A percentile compares a stretch with the other conserved stretches of the same genome.
These are phyloP conservation scores for Penicillium sclerotigenum DNA, from an alignment of 2,329 filamentous ascomycete genomes.

Conservation along the genomic window DNA sequence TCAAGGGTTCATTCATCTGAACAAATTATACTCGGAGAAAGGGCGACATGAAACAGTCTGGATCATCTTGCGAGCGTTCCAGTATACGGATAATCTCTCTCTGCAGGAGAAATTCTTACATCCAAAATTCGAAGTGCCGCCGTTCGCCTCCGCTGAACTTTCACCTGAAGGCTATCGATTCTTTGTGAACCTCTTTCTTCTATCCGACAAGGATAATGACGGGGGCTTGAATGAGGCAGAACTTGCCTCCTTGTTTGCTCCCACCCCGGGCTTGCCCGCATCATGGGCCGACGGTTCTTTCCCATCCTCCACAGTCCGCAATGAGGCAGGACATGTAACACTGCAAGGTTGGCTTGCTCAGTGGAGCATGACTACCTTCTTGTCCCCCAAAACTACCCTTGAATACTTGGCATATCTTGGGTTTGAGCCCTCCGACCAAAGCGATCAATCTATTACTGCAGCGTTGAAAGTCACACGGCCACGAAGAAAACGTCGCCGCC, in stretches of 20 bases:
- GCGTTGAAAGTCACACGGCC: constrained; percentile 91
- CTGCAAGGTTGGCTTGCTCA: constrained; percentile 97
- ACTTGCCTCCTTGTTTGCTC: constrained; percentile 81
- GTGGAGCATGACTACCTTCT: constrained; percentile 99
- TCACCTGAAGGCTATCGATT: constrained; percentile 94
- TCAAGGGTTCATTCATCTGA: constrained; percentile 80
- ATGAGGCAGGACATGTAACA: constrained; percentile 92
- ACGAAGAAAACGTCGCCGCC: constrained; percentile 76
- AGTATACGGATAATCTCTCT: constrained; percentile 93
- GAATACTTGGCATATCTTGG: constrained; percentile 95
- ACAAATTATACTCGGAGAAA: constrained; percentile 96
- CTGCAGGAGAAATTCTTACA: constrained; percentile 87
- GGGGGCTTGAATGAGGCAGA: constrained; percentile 86
- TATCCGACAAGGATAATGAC: constrained; percentile 97
- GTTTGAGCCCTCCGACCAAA: constrained; percentile 73
- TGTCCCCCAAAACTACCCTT: constrained; percentile 89
- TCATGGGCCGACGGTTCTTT: constrained; percentile 89
- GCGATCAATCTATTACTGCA: constrained; percentile 72
- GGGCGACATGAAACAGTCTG: constrained; percentile 97
- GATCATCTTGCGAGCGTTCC: constrained; percentile 91
- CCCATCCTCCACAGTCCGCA: constrained; percentile 88
- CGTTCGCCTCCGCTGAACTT: constrained; percentile 87
- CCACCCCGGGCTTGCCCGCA: constrained; percentile 80
- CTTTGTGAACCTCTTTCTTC: constrained; percentile 91
- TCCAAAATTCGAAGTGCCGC: constrained; percentile 90